A percentile compares a stretch with the other conserved stretches of the same genome.
Conservation (phyloP, 495 filamentous ascomycete genomes). For the Hypoxylon fuscum region DNA sequence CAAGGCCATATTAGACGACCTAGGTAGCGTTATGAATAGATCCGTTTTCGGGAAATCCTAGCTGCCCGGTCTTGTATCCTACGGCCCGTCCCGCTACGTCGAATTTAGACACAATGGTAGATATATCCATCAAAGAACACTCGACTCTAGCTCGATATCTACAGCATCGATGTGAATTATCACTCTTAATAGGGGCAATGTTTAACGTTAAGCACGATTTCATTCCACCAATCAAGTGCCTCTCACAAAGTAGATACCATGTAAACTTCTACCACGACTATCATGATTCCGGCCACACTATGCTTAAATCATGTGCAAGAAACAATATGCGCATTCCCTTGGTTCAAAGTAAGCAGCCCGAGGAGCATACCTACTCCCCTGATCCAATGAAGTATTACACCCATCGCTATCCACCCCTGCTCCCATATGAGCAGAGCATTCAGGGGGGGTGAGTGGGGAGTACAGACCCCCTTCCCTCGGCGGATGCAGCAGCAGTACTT, state of each 20-base stretch:
- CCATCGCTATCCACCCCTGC: conserved; percentile 33
- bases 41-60: conserved; percentile 29
- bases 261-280: conserved; percentile 29
- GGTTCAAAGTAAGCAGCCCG: conserved; percentile 39
- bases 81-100: conserved; percentile 40
- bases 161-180: conserved; percentile 26
- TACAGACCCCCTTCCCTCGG: conserved; percentile 14
- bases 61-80: conserved; percentile 28
- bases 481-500: conserved; percentile 29
- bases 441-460: conserved; percentile 37
- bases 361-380: conserved; percentile 31
- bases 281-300: conserved; percentile 40
- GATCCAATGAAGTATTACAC: conserved; percentile 42
- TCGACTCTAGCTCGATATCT: conserved; percentile 13
- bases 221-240: conserved; percentile 28
- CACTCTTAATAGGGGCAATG: conserved; percentile 1
- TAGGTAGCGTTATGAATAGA: conserved; percentile 30
- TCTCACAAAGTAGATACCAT: conserved; percentile 16
- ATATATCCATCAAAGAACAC: conserved; percentile 20
- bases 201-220: conserved; percentile 35
- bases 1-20: conserved; percentile 32
- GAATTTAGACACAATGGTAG: conserved; percentile 25
- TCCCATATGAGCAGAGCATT: conserved; percentile 23
- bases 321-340: conserved; percentile 45
- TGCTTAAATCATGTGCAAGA: conserved; percentile 46